Evolutionary conservation across 1,284 basidiomycete species (phyloP).

Genomic region (Ceratobasidium theobromae): DNA sequence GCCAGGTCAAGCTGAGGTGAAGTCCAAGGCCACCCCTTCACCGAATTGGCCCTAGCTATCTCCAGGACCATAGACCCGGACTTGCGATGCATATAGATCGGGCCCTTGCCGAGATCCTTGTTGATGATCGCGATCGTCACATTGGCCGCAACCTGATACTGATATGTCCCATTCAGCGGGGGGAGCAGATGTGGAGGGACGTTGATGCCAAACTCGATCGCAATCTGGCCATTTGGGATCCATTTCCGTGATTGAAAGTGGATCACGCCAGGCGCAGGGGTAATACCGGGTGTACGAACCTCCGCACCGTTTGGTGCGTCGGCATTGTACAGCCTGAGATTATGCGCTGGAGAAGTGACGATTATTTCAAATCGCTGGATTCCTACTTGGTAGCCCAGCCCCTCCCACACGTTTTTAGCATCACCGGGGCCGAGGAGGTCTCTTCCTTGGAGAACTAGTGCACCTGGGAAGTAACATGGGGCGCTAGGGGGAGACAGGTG

Average conservation of each 20-base stretch:
- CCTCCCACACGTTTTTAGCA: constrained; percentile 12
- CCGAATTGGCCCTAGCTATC: too few species aligned
- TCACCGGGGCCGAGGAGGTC: constrained; percentile 18
- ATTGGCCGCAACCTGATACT: constrained; percentile 8
- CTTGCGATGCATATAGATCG: constrained; percentile 15
- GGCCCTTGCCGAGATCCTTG: constrained; percentile 17
- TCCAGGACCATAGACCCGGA: neutral
- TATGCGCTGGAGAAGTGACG: neutral
- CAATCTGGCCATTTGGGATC: constrained; percentile 11
- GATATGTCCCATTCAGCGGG: neutral
- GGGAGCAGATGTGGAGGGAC: neutral
- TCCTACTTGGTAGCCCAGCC: constrained; percentile 16
- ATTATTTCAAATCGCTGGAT: constrained; percentile 23
- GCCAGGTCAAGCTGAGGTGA: neutral
- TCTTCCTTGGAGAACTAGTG: constrained; percentile 4
- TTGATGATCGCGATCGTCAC: constrained; percentile 19
- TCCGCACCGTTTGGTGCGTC: neutral
- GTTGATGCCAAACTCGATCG: neutral
- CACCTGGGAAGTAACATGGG: neutral
- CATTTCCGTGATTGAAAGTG: constrained; percentile 12
- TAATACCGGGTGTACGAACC: neutral
- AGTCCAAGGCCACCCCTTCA: too few species aligned
- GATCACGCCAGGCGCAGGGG: neutral
- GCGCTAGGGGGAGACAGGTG: neutral
- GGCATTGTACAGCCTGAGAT: neutral